A percentile compares a stretch with the other conserved stretches of the same genome.
Conservation (phyloP, 805 yeast species). For the Yamadazyma akitaensis region DNA sequence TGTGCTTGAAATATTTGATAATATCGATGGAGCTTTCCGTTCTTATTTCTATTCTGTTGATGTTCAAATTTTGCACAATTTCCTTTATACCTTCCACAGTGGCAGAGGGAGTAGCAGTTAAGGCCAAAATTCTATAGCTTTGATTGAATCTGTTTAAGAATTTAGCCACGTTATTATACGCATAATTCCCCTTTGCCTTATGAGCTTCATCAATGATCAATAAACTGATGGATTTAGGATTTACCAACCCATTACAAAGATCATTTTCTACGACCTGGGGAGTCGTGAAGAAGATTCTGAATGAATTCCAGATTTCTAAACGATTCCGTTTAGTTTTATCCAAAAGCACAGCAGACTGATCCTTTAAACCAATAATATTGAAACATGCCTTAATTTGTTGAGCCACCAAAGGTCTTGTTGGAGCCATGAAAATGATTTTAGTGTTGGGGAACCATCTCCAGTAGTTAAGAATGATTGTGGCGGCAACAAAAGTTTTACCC, state of each 20-base stretch:
- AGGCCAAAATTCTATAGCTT: slow-evolving; percentile 72
- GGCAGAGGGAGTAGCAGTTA: slow-evolving; percentile 96
- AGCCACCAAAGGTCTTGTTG: slow-evolving; percentile 92
- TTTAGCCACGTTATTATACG: slow-evolving; percentile 80
- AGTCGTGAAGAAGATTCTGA: slow-evolving; percentile 85
- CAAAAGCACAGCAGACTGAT: slow-evolving; percentile 74
- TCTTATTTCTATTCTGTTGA: slow-evolving; percentile 78
- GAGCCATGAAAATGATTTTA: slow-evolving; percentile 92
- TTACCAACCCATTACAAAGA: slow-evolving; percentile 64
- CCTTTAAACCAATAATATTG: slow-evolving; percentile 75
- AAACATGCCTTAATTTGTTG: slow-evolving; percentile 95
- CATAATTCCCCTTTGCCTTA: slow-evolving; percentile 84
- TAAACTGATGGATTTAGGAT: slow-evolving; percentile 72
- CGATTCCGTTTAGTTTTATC: slow-evolving; percentile 59
- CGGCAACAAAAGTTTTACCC: slow-evolving; percentile 95
- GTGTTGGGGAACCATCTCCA: slow-evolving; percentile 78
- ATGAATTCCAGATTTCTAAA: slow-evolving; percentile 70
- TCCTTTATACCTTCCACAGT: slow-evolving; percentile 85
- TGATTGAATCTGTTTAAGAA: slow-evolving; percentile 51
- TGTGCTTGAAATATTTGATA: slow-evolving; percentile 68
- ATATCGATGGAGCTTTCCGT: slow-evolving; percentile 84
- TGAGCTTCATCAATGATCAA: slow-evolving; percentile 95
- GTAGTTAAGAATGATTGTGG: slow-evolving; percentile 88
- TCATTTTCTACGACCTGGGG: slow-evolving; percentile 97
- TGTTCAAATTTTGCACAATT: slow-evolving; percentile 66